Evolutionary conservation across 2,329 filamentous ascomycete genomes (phyloP).

Genomic region (Aspergillus sp.): DNA sequence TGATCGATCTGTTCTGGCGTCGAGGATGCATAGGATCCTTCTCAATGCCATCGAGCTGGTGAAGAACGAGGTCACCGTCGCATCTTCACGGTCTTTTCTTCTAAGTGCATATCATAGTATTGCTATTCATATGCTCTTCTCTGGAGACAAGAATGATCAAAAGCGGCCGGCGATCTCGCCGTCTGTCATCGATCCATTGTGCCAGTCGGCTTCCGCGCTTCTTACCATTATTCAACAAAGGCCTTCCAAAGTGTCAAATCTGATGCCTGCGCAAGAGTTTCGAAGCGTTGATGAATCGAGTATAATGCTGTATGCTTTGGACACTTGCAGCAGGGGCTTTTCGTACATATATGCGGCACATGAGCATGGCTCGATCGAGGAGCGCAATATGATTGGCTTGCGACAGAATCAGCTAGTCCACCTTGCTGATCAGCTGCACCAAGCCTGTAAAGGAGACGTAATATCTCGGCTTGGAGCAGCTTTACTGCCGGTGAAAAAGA

Average conservation of each 20-base stretch:
- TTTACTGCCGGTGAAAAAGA: constrained; percentile 7
- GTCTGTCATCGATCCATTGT: not conserved
- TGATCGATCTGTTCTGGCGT: constrained; percentile 2
- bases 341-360: constrained; percentile 2
- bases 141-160: not conserved
- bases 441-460: constrained; percentile 3
- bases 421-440: not conserved
- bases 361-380: not conserved
- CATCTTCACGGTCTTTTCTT: not conserved
- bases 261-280: not conserved
- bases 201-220: constrained; percentile 6
- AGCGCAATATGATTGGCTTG: not conserved
- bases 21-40: constrained; percentile 3
- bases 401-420: not conserved
- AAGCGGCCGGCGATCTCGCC: not conserved
- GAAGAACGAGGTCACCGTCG: not conserved
- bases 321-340: constrained; percentile 6
- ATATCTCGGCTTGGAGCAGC: not conserved
- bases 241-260: not conserved
- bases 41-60: constrained; percentile 7
- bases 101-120: constrained; percentile 9
- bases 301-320: not conserved
- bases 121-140: constrained; percentile 9
- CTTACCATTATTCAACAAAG: not conserved
- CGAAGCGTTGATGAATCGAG: not conserved